Conservation (phyloP, 2,329 filamentous ascomycete genomes). For the Fusarium multiceps region DNA sequence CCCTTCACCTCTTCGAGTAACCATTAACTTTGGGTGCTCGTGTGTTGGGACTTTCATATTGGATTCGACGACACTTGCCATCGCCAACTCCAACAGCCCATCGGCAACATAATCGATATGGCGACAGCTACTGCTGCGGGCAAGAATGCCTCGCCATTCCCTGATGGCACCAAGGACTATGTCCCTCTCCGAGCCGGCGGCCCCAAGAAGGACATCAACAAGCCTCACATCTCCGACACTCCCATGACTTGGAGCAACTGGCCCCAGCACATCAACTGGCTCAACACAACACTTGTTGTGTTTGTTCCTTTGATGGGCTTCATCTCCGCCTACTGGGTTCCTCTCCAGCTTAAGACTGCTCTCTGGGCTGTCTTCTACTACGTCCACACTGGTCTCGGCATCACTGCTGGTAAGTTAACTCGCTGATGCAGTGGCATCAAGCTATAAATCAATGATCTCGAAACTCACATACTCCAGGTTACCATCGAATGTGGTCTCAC, state of each 20-base stretch:
- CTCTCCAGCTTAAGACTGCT: slow-evolving; percentile 76
- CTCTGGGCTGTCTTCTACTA: slow-evolving; percentile 83
- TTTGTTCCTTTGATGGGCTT: slow-evolving; percentile 79
- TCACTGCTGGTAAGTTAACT: slow-evolving; percentile 73
- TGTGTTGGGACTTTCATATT: slow-evolving; percentile 26
- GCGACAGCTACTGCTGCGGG: slow-evolving; percentile 56
- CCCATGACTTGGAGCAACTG: slow-evolving; percentile 85
- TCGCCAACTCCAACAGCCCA: slow-evolving; percentile 2
- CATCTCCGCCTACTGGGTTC: slow-evolving; percentile 81
- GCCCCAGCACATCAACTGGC: slow-evolving; percentile 94
- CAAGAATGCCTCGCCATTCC: slow-evolving; percentile 53
- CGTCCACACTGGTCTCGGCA: slow-evolving; percentile 84
- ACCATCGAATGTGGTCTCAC: slow-evolving; percentile 85
- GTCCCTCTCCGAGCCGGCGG: slow-evolving; percentile 57
- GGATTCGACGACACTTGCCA: slow-evolving; percentile 31
- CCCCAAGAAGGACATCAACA: slow-evolving; percentile 45
- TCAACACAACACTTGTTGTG: slow-evolving; percentile 85
- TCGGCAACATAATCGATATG: slow-evolving; percentile 40
- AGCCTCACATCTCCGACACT: slow-evolving; percentile 81
- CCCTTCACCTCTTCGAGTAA: slow-evolving; percentile 32
- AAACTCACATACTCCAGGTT: slow-evolving; percentile 41
- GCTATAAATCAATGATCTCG: neutral
- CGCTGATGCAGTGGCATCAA: neutral
- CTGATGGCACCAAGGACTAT: slow-evolving; percentile 68
- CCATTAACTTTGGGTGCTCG: slow-evolving; percentile 36